phyloP scores from a whole-genome alignment of 352 stramenopile genomes.

The Pythium volutum region DNA sequence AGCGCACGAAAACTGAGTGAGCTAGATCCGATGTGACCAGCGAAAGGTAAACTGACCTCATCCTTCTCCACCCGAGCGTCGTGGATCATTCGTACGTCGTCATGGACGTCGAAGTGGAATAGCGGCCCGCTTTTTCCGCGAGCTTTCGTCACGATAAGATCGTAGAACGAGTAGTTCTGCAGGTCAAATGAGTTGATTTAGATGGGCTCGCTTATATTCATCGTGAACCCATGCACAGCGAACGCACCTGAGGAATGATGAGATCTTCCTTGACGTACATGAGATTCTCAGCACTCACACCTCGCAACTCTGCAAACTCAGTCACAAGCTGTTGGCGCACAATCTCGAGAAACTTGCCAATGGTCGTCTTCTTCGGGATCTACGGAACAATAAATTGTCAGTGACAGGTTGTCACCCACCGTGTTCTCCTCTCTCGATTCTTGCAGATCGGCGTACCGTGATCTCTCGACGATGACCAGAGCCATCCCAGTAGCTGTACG shows the following conservation, averaged over 20 bases:
- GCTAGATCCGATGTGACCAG: neutral
- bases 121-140: slow-evolving; percentile 96
- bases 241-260: slow-evolving; percentile 93
- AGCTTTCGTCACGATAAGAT: slow-evolving; percentile 97
- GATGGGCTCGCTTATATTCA: neutral
- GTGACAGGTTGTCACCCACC: neutral
- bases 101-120: slow-evolving; percentile 97
- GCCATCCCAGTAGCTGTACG: slow-evolving; percentile 98
- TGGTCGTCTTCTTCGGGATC: slow-evolving; percentile 91
- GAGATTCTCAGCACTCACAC: slow-evolving; percentile 91
- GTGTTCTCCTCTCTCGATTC: neutral
- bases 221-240: neutral
- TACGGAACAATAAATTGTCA: slow-evolving; percentile 12
- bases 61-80: slow-evolving; percentile 97
- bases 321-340: slow-evolving; percentile 87
- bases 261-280: slow-evolving; percentile 99
- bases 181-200: neutral
- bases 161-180: slow-evolving; percentile 98
- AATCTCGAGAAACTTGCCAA: slow-evolving; percentile 84
- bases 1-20: neutral
- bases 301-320: slow-evolving; percentile 93
- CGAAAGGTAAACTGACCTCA: slow-evolving; percentile 49
- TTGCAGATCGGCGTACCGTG: slow-evolving; percentile 37
- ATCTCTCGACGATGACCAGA: slow-evolving; percentile 93
- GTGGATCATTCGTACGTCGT: slow-evolving; percentile 89